Conservation (phyloP, 345 rosid species). For the Streptanthus diversifolius region DNA sequence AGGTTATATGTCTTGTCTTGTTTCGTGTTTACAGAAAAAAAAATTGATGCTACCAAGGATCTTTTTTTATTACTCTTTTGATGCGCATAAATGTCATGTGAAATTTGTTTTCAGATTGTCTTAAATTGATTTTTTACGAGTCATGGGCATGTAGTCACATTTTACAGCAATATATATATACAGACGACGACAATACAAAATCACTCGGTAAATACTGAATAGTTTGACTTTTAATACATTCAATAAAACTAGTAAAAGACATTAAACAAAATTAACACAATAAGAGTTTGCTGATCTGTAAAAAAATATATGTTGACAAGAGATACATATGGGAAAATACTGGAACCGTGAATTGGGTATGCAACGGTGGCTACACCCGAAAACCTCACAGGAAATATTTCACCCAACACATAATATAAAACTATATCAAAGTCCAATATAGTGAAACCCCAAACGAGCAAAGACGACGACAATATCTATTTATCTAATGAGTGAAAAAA, state of each 20-base stretch:
- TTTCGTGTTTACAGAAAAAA: no score
- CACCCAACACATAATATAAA: background rate
- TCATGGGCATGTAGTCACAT: no score
- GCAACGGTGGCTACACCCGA: constrained; percentile 7
- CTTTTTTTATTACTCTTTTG: no score
- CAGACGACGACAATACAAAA: no score
- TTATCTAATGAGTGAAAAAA: constrained; percentile 10
- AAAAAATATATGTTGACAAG: constrained; percentile 12
- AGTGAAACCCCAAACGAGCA: constrained; percentile 17
- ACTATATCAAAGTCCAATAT: constrained; percentile 17
- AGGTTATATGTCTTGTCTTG: no score
- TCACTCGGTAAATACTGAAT: background rate
- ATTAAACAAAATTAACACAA: background rate
- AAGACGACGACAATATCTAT: constrained; percentile 15
- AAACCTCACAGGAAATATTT: constrained; percentile 7
- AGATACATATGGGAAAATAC: constrained; percentile 1
- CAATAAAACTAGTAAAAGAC: background rate
- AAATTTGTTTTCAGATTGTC: no score
- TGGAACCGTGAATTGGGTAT: constrained; percentile 20
- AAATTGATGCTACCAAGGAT: no score
- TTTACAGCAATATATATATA: no score
- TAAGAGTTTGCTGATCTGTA: background rate
- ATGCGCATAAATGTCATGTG: no score
- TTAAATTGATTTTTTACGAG: no score
- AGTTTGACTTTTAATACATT: no score